Base-by-base conservation (phyloP, 1,139 yeast genomes). In the Taphrina populina region DNA sequence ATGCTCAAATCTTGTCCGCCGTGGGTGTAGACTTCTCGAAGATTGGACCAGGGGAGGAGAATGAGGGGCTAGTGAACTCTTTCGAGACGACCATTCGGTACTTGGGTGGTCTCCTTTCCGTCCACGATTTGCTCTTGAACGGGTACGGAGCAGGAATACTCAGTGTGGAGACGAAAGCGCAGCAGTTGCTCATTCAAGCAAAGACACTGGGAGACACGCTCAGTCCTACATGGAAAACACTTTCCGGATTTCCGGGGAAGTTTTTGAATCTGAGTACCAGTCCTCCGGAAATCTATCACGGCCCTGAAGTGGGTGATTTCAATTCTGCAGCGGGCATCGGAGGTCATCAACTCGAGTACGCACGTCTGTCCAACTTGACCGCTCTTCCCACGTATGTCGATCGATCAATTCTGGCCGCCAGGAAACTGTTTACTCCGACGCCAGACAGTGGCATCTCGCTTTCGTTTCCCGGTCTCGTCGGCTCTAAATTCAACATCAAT, bases 61-160 rank as follows among this genome's bases (percentile, higher is more conserved):
- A 70, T 35, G 80, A 83, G 47, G 84, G 84, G 57, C 73, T 84
- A n/a, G 95, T 88, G 47, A 88, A 84, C 67, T 83, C 88, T 2
- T 88, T 88, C 69, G 96, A 88, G 68, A 88, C 96, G 10, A 88
- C 96, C 6, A 88, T 88, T 63, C 76, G 96, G 65, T 87, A 88
- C 94, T 73, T 90, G 47, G 97, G 96, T 35, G 96, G 96, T 0
- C 74, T 90, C 19, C 72, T 90, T 55, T 83, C 95, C 1, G 95
- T 95, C 0, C 81, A 80, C 66, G 83, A 86, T 64, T 72, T 88
- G 24, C 76, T 90, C 2, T 20, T 21, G 2, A 24, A 41, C 6
- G 36, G 37, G 21, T 24, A 15, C 27, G 45, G 45, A 11, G 23
- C 6, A 6, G n/a, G 7, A 27, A 24, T 27, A 47, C 44, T 34